phyloP scores from a whole-genome alignment of 2,329 filamentous ascomycete species.

The Stachybotrys chlorohalonatus region DNA sequence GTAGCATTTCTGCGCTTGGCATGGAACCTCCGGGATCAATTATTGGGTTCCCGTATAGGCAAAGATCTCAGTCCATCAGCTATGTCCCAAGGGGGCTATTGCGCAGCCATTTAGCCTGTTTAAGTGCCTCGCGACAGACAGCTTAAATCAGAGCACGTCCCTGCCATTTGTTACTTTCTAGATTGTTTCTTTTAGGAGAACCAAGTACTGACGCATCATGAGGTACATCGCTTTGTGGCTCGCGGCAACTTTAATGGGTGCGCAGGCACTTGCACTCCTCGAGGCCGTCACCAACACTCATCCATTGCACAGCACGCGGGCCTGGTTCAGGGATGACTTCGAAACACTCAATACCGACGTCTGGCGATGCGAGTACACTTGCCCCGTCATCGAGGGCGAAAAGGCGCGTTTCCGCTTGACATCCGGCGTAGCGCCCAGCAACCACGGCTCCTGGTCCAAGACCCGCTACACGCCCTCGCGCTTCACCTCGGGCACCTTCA shows the following conservation, averaged over 20 bases:
- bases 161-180: too few relatives aligned
- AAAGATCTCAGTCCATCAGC: not conserved
- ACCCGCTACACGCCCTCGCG: conserved; percentile 5
- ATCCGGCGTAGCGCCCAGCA: conserved; percentile 3
- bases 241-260: not conserved
- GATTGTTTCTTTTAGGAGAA: too few relatives aligned
- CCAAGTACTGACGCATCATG: too few relatives aligned
- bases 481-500: conserved; percentile 9
- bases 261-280: not conserved
- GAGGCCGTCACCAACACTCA: not conserved
- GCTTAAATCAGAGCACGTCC: too few relatives aligned
- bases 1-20: not conserved
- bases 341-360: conserved; percentile 3
- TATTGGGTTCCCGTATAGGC: not conserved
- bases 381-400: conserved; percentile 7
- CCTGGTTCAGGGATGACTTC: conserved; percentile 7
- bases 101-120: not conserved
- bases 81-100: too few relatives aligned
- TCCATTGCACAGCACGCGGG: not conserved
- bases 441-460: conserved; percentile 9
- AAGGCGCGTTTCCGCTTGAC: conserved; percentile 7
- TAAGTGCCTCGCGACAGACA: not conserved
- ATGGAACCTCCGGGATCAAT: not conserved
- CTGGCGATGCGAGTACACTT: conserved; percentile 9
- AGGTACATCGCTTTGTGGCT: not conserved